Evolutionary conservation across 495 filamentous ascomycete genomes (phyloP), one percentile per base, ranked within the genome.

Genomic region (Durotheca rogersii): DNA sequence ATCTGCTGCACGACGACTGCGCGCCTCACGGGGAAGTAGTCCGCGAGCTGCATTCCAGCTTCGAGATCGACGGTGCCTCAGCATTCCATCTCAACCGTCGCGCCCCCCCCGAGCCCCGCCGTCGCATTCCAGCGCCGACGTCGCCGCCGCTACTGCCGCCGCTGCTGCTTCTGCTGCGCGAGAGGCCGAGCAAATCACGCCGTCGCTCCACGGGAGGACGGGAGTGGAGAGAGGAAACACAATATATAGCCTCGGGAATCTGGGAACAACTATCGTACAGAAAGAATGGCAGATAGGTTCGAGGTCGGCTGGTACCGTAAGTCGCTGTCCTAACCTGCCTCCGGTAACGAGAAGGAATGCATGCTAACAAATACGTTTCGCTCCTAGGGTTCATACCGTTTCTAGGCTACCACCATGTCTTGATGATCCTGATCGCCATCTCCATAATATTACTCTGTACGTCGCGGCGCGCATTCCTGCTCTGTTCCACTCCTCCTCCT

Each of bases 401-500:
- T 72, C 83, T 99, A 51, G 93, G 94, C 53, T 99, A 97, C 71
- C 93, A 99, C 72, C 93, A 99, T 81, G 87, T 96, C 36, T 78
- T 99, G 57, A 97, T 99, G 93, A 87, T 97, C 57, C 72, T 99
- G 41, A 95, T 98, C 61, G 90, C 89, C 29, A 76, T 96, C 35
- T 81, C 91, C 1, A 96, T 98, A 64, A 93, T 98, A 70, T 73
- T 98, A 65, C 79, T 98, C 46, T 97, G 92, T 97, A 76, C 71
- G 92, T n/a, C n/a, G n/a, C n/a, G n/a, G n/a, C n/a, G n/a, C n/a
- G n/a, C n/a, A n/a, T n/a, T n/a, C n/a, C n/a, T 76, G 35, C 30
- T 14, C 16, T 44, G 33, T 58, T 38, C 34, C 19, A 53, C 18
- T 6, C 30, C 2, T 21, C 16, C 14, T 16, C 4, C 19, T 6